A percentile compares a stretch with the other conserved stretches of the same genome.
phyloP scores from a whole-genome alignment of 148 eudicot genomes.

The Bassia scoparia region DNA sequence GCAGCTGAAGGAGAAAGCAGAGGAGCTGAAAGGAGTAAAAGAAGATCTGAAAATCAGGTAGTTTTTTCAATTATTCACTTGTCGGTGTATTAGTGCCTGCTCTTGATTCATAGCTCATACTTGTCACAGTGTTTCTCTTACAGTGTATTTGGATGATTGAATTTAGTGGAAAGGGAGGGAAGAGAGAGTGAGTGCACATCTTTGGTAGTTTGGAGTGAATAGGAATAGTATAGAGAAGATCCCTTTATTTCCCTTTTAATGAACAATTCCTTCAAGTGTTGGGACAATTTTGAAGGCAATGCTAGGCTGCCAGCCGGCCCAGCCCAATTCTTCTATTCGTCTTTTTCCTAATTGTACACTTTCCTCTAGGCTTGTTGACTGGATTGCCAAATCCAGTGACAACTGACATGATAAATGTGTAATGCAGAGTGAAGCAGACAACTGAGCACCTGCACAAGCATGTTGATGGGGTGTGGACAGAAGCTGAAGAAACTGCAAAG shows the following conservation, averaged over 20 bases:
- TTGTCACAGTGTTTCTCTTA: neutral
- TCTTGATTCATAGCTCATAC: neutral
- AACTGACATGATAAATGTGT: slow-evolving; percentile 53
- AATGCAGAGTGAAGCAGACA: slow-evolving; percentile 96
- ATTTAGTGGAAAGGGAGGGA: neutral
- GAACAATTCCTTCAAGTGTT: neutral
- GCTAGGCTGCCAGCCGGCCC: slow-evolving; percentile 15
- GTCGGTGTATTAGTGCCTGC: neutral
- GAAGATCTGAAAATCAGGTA: slow-evolving; percentile 90
- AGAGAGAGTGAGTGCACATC: neutral
- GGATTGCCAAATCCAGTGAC: slow-evolving; percentile 31
- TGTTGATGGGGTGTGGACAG: slow-evolving; percentile 90
- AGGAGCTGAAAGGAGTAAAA: slow-evolving; percentile 68
- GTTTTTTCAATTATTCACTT: neutral
- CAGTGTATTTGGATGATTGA: neutral
- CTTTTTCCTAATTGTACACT: neutral
- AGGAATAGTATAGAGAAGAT: neutral
- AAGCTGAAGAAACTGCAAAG: slow-evolving; percentile 90
- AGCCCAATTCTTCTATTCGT: slow-evolving; percentile 21
- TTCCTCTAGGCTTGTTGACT: slow-evolving; percentile 40
- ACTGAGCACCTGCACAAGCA: slow-evolving; percentile 91
- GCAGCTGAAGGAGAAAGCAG: slow-evolving; percentile 80
- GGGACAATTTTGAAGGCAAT: neutral
- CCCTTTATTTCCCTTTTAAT: neutral
- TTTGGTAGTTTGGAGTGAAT: neutral